Conservation (phyloP, 2,329 filamentous ascomycete species). For the Botrytis squamosa region DNA sequence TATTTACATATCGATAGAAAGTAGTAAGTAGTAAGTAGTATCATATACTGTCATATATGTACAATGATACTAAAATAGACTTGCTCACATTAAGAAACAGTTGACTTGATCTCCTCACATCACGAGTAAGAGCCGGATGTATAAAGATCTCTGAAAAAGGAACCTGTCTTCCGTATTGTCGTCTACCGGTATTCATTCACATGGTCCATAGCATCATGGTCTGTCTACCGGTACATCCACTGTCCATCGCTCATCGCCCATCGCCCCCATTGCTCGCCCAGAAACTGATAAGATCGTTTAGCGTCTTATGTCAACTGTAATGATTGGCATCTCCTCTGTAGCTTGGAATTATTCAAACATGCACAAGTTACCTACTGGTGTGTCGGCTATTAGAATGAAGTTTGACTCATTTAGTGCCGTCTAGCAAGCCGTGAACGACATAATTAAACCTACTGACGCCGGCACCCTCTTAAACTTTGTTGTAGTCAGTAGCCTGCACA, state of each 20-base stretch:
- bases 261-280: background rate
- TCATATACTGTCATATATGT: background rate
- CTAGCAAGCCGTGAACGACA: background rate
- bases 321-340: background rate
- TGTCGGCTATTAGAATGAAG: conserved; percentile 18
- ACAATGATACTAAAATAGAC: conserved; percentile 6
- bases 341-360: background rate
- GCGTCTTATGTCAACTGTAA: background rate
- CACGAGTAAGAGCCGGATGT: background rate
- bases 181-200: background rate
- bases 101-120: background rate
- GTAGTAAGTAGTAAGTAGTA: background rate
- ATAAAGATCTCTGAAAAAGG: background rate
- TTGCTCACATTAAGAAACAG: background rate
- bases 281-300: conserved; percentile 1
- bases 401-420: conserved; percentile 9
- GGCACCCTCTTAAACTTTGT: background rate
- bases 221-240: background rate
- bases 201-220: background rate
- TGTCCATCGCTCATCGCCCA: background rate
- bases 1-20: background rate
- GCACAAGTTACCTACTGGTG: background rate
- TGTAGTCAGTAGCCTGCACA: background rate
- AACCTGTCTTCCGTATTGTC: background rate
- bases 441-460: background rate